Conservation (phyloP, 1,139 yeast genomes). For the Suhomyces chickasaworum region DNA sequence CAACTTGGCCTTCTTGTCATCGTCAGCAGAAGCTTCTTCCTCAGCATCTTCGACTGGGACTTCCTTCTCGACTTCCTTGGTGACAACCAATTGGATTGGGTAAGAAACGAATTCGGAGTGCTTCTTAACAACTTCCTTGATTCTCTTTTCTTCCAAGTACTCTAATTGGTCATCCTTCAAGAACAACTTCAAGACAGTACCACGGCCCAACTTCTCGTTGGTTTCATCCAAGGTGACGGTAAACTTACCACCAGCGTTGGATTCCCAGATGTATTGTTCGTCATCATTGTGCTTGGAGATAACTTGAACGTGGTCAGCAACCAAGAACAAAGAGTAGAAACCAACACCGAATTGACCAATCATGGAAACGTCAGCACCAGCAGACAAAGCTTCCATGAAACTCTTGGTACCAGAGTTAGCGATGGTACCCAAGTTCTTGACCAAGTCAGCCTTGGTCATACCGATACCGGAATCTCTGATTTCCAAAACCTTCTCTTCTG, state of each 20-base stretch:
- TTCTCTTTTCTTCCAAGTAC: conserved; percentile 98
- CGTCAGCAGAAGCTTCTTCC: conserved; percentile 54
- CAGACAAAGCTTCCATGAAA: conserved; percentile 98
- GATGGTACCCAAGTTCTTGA: conserved; percentile 99
- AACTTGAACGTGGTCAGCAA: conserved; percentile 98
- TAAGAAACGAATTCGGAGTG: conserved; percentile 99
- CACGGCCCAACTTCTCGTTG: conserved; percentile 88
- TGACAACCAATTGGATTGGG: conserved; percentile 98
- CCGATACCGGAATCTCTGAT: conserved; percentile 99
- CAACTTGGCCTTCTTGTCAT: conserved; percentile 61
- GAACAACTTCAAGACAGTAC: conserved; percentile 94
- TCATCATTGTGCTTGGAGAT: conserved; percentile 98
- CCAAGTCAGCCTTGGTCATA: conserved; percentile 99
- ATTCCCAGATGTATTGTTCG: conserved; percentile 99
- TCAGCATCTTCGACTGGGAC: conserved; percentile 68
- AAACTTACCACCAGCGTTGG: conserved; percentile 99
- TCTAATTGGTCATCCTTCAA: conserved; percentile 98
- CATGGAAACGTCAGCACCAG: conserved; percentile 99
- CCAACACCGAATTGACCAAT: conserved; percentile 99
- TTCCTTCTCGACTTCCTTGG: conserved; percentile 98
- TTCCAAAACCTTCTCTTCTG: conserved; percentile 91
- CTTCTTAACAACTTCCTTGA: conserved; percentile 98
- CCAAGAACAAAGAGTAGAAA: conserved; percentile 99
- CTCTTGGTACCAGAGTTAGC: conserved; percentile 99
- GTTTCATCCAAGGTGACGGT: conserved; percentile 89